phyloP scores from a whole-genome alignment of 2,329 filamentous ascomycete species.

The Bimuria novae-zelandiae region DNA sequence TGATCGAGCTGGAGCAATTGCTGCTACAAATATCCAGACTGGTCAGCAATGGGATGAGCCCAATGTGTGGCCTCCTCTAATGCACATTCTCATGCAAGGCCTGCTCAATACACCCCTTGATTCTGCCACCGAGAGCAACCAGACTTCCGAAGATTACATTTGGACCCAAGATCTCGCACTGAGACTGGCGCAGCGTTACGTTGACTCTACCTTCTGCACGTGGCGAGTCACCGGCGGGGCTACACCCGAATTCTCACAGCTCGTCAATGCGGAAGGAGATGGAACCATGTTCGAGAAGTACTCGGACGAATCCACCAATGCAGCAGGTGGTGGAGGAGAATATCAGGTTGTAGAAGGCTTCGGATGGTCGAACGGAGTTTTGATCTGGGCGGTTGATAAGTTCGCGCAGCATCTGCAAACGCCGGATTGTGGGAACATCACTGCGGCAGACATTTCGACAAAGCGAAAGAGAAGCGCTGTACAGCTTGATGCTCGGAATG shows the following conservation, averaged over 20 bases:
- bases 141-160: constrained; percentile 50
- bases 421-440: constrained; percentile 53
- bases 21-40: constrained; percentile 64
- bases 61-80: constrained; percentile 71
- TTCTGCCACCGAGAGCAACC: constrained; percentile 56
- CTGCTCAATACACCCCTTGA: constrained; percentile 64
- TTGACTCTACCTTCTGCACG: constrained; percentile 71
- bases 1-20: constrained; percentile 60
- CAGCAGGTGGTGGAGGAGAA: constrained; percentile 68
- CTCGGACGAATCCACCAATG: constrained; percentile 62
- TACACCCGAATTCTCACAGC: constrained; percentile 46
- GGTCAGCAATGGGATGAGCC: constrained; percentile 73
- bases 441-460: constrained; percentile 27
- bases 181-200: constrained; percentile 65
- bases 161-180: constrained; percentile 62
- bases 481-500: constrained; percentile 35
- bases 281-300: constrained; percentile 77
- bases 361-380: constrained; percentile 71
- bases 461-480: constrained; percentile 39
- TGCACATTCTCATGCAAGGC: constrained; percentile 67
- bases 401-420: constrained; percentile 61
- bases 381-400: constrained; percentile 68
- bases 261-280: constrained; percentile 49
- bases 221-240: constrained; percentile 70
- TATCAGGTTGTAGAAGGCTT: constrained; percentile 73